phyloP scores from a whole-genome alignment of 129 eudicot species.

The Ambrosia trifida region DNA sequence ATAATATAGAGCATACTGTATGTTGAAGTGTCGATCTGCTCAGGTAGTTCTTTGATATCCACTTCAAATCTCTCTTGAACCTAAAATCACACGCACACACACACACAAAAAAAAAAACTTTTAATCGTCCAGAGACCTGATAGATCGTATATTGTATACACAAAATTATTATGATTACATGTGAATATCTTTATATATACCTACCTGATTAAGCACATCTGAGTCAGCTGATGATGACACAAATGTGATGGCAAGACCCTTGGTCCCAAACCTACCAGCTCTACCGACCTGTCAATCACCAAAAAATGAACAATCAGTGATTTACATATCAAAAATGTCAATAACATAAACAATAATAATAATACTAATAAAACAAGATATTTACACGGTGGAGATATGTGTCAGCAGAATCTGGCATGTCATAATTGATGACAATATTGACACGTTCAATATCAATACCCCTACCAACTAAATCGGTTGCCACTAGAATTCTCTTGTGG shows the following conservation, averaged over 20 bases:
- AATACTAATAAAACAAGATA: not conserved
- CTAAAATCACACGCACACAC: too few species aligned
- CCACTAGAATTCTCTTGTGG: slow-evolving; percentile 33
- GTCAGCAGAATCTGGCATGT: slow-evolving; percentile 33
- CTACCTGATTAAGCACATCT: slow-evolving; percentile 35
- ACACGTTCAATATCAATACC: slow-evolving; percentile 29
- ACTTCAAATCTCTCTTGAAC: slow-evolving; percentile 42
- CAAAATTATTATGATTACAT: not conserved
- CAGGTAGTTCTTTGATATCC: slow-evolving; percentile 73
- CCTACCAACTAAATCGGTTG: slow-evolving; percentile 29
- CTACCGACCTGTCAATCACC: slow-evolving; percentile 24
- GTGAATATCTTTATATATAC: not conserved
- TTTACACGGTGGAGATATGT: slow-evolving; percentile 27
- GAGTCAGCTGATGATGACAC: slow-evolving; percentile 33
- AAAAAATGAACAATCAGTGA: not conserved
- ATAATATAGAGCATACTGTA: slow-evolving; percentile 51
- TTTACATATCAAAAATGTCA: not conserved
- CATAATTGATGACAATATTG: slow-evolving; percentile 23
- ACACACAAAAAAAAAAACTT: not conserved
- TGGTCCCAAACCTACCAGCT: slow-evolving; percentile 34
- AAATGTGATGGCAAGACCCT: slow-evolving; percentile 31
- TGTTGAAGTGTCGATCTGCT: slow-evolving; percentile 79
- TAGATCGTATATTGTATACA: not conserved
- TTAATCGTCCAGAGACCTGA: not conserved
- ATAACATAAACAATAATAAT: not conserved